Base-by-base conservation (phyloP, 2,329 filamentous ascomycete genomes). In the Botryotinia globosa region DNA sequence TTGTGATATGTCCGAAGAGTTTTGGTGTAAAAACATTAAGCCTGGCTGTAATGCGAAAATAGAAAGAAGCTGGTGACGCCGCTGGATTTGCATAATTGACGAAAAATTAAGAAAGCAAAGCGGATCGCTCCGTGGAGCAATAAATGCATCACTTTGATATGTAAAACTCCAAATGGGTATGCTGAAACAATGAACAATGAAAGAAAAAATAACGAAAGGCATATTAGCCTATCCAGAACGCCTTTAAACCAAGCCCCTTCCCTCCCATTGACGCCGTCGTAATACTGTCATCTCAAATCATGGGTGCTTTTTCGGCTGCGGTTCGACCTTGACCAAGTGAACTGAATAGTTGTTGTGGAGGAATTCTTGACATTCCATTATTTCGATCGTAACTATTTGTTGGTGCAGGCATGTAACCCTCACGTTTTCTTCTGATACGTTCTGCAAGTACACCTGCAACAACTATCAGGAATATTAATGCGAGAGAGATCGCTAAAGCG, bases 351-450 rank as follows among this genome's bases (percentile, higher is more conserved):
- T 91, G 87, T 69, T 86, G 85, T 4, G 89, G 89, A 20, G 89
- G 89, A 74, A 91, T 86, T 74, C 88, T 83, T 76, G 85, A 84
- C 75, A 90, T 87, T 69, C 87, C 87, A 74, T 84, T 87, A 71
- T 85, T 85, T 58, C 87, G 85, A 78, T 90, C 89, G 75, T 86
- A 88, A 85, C 88, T 88, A 51, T 85, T 88, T 29, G 90, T 91
- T 7, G 91, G 90, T 51, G 93, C 92, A n/a, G 91, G 92, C 22
- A 90, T 84, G 77, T 97, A 97, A 67, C 94, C 93, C 80, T 95
- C 92, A 66, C 89, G 88, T 84, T 88, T 91, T 83, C 94, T 91
- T 77, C 93, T 89, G 74, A 91, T 85, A 74, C 92, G 89, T 83
- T 96, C 93, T 73, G 94, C 85, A 62, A 92, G 79, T 74, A 97